These are phyloP conservation scores for Uronychia binucleata DNA, from an alignment of 73 alveolate genomes.

Conservation along the genomic window DNA sequence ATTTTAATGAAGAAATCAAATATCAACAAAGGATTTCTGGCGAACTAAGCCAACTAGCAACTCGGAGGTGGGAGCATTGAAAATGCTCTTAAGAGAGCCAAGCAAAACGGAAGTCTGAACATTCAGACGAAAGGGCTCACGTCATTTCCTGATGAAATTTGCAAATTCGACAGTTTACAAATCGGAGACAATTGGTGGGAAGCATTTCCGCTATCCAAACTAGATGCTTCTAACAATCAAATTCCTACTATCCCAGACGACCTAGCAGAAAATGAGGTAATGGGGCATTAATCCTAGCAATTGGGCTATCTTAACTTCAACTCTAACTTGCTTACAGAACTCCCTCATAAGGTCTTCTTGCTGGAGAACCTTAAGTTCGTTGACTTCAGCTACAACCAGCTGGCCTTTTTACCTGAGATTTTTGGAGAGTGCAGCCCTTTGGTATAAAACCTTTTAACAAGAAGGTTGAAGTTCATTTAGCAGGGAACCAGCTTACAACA, in stretches of 20 bases:
- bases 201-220: constrained; percentile 71
- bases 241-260: constrained; percentile 77
- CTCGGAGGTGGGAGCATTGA: constrained; percentile 34
- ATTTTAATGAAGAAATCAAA: background rate
- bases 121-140: constrained; percentile 37
- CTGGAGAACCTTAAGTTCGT: constrained; percentile 77
- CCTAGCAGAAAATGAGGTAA: constrained; percentile 25
- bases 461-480: constrained; percentile 76
- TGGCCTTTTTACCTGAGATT: constrained; percentile 67
- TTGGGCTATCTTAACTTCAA: constrained; percentile 59
- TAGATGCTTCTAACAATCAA: constrained; percentile 82
- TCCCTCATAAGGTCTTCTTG: constrained; percentile 69
- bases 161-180: constrained; percentile 46
- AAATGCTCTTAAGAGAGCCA: constrained; percentile 59
- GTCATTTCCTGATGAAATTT: constrained; percentile 62
- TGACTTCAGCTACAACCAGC: constrained; percentile 78
- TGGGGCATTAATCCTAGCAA: constrained; percentile 50
- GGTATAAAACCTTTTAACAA: background rate
- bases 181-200: constrained; percentile 95
- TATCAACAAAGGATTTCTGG: background rate
- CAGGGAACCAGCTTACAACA: constrained; percentile 76
- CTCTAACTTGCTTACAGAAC: constrained; percentile 50
- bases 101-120: constrained; percentile 48
- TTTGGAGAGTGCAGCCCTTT: constrained; percentile 67
- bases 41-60: background rate